Evolutionary conservation across 2,329 filamentous ascomycete species (phyloP).

Genomic region (Mollisiaceae sp.): DNA sequence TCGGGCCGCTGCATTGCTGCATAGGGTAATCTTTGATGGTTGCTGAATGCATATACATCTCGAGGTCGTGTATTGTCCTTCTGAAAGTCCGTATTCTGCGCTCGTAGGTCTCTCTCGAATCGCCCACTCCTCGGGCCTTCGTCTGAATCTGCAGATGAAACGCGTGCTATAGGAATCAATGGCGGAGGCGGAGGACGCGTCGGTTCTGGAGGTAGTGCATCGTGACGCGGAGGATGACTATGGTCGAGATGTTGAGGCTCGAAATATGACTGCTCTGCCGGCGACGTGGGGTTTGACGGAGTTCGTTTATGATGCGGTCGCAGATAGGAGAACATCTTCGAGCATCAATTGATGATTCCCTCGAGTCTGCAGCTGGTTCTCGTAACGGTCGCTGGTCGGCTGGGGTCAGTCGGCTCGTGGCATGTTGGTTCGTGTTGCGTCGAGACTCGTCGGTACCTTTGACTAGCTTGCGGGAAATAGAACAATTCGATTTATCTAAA

Average conservation of each 20-base stretch:
- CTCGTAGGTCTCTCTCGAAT: conserved; percentile 28
- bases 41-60: conserved; percentile 32
- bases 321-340: conserved; percentile 44
- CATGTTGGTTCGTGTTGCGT: conserved; percentile 3
- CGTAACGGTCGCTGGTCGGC: not conserved
- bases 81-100: conserved; percentile 24
- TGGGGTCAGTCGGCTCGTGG: not conserved
- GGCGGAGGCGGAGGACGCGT: conserved; percentile 52
- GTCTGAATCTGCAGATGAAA: conserved; percentile 40
- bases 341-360: conserved; percentile 1
- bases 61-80: conserved; percentile 23
- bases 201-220: conserved; percentile 31
- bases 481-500: not conserved
- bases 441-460: conserved; percentile 5
- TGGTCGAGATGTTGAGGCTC: conserved; percentile 38
- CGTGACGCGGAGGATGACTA: conserved; percentile 37
- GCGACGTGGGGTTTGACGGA: conserved; percentile 42
- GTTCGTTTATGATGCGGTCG: conserved; percentile 42
- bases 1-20: conserved; percentile 32
- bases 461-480: not conserved
- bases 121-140: conserved; percentile 22
- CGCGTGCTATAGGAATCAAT: conserved; percentile 48
- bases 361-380: not conserved
- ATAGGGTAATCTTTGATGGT: conserved; percentile 34
- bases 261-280: conserved; percentile 38